A percentile compares a stretch with the other conserved stretches of the same genome.
Evolutionary conservation across 352 stramenopile genomes (phyloP).

Genomic region (Phytophthora macrochlamydospora): DNA sequence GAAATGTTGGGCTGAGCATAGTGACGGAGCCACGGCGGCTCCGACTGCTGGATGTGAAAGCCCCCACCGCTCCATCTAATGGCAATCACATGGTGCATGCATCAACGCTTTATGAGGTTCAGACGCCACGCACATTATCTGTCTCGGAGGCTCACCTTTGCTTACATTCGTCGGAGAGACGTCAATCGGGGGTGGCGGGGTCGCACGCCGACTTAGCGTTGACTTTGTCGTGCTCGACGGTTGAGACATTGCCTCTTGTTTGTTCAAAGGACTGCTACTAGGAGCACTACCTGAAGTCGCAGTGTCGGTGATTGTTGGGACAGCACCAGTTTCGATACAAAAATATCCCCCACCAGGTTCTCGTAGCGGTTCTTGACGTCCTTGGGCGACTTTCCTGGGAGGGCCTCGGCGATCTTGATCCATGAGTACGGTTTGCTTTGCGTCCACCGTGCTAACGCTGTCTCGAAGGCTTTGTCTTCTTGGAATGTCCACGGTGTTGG

Average conservation of each 20-base stretch:
- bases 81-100: slow-evolving; percentile 10
- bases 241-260: slow-evolving; percentile 10
- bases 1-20: slow-evolving; percentile 80
- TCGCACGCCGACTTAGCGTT: slow-evolving; percentile 54
- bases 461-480: slow-evolving; percentile 86
- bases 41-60: slow-evolving; percentile 27
- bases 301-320: slow-evolving; percentile 4
- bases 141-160: slow-evolving; percentile 37
- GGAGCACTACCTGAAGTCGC: slow-evolving; percentile 3
- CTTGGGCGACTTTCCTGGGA: slow-evolving; percentile 78
- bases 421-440: slow-evolving; percentile 74
- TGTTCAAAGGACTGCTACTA: background rate
- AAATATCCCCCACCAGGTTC: slow-evolving; percentile 77
- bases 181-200: slow-evolving; percentile 71
- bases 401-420: slow-evolving; percentile 68
- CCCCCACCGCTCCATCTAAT: slow-evolving; percentile 23
- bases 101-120: slow-evolving; percentile 23
- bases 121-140: slow-evolving; percentile 11
- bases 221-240: slow-evolving; percentile 10
- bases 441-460: slow-evolving; percentile 62
- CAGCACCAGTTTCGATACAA: slow-evolving; percentile 53
- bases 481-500: slow-evolving; percentile 79
- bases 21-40: slow-evolving; percentile 30
- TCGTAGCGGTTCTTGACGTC: slow-evolving; percentile 78
- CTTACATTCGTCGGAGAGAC: slow-evolving; percentile 38